Evolutionary conservation across 352 stramenopile species (phyloP).

Genomic region (Halophytophthora polymorphica): DNA sequence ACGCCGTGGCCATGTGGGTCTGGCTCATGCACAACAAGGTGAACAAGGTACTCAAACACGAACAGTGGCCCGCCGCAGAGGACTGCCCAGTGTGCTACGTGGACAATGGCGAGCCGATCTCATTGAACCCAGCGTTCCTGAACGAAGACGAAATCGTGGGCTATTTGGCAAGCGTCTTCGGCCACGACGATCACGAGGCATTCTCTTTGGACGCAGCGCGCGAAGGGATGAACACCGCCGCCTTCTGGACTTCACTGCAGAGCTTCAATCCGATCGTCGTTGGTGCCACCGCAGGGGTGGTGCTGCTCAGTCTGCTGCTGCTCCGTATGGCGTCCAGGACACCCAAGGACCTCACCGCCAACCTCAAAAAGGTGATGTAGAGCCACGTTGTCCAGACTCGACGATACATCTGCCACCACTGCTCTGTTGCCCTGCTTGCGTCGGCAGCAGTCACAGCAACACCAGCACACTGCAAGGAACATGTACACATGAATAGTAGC

Average conservation of each 20-base stretch:
- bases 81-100: constrained; percentile 54
- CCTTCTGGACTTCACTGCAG: constrained; percentile 32
- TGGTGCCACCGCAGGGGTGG: constrained; percentile 6
- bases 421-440: too few relatives aligned
- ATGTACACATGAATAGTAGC: too few relatives aligned
- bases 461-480: too few relatives aligned
- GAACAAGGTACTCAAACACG: constrained; percentile 75
- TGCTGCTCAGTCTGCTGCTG: constrained; percentile 17
- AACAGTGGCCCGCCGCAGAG: constrained; percentile 47
- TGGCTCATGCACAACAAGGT: constrained; percentile 85
- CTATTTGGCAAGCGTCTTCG: constrained; percentile 52
- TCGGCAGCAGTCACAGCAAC: too few relatives aligned
- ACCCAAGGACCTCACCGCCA: constrained; percentile 20
- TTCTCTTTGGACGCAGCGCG: constrained; percentile 44
- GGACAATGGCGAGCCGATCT: constrained; percentile 36
- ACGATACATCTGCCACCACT: too few relatives aligned
- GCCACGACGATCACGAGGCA: constrained; percentile 41
- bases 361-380: constrained; percentile 7
- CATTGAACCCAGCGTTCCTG: constrained; percentile 44
- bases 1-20: constrained; percentile 64
- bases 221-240: constrained; percentile 32
- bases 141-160: constrained; percentile 43
- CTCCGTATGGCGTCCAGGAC: constrained; percentile 26
- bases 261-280: constrained; percentile 35
- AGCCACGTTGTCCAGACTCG: too few relatives aligned